A percentile compares a stretch with the other conserved stretches of the same genome.
phyloP scores from a whole-genome alignment of 192 early-diverging fungal genomes.

The Gryganskiella cystojenkinii region DNA sequence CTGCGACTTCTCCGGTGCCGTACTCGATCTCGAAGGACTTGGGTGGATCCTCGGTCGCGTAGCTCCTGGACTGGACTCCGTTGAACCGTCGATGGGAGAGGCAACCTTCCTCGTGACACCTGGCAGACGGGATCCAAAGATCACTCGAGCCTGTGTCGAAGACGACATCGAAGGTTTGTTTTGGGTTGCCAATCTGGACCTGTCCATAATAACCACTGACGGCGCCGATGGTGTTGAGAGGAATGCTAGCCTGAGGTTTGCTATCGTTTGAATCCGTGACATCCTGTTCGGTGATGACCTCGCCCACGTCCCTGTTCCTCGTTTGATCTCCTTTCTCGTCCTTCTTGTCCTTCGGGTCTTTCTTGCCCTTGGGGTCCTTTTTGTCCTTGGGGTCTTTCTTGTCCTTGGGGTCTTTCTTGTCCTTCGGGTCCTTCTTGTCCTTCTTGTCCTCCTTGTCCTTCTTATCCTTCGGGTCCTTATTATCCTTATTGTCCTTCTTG shows the following conservation, averaged over 20 bases:
- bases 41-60: slow-evolving; percentile 1
- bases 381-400: no score
- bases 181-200: slow-evolving; percentile 45
- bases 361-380: no score
- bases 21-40: slow-evolving; percentile 43
- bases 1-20: slow-evolving; percentile 36
- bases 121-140: slow-evolving; percentile 67
- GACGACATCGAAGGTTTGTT: slow-evolving; percentile 49
- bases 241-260: slow-evolving; percentile 30
- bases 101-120: slow-evolving; percentile 54
- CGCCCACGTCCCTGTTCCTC: background rate
- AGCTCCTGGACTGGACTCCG: slow-evolving; percentile 14
- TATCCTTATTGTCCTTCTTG: background rate
- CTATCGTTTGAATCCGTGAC: no score
- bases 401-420: no score
- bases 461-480: slow-evolving; percentile 3
- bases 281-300: no score
- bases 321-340: background rate
- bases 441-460: background rate
- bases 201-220: slow-evolving; percentile 48
- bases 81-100: slow-evolving; percentile 33
- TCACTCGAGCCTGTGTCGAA: slow-evolving; percentile 74
- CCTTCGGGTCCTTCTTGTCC: background rate
- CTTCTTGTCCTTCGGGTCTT: background rate
- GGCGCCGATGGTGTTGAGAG: slow-evolving; percentile 28